Base-by-base conservation (phyloP, 768 basidiomycete genomes). In the Austroboletus festivus region DNA sequence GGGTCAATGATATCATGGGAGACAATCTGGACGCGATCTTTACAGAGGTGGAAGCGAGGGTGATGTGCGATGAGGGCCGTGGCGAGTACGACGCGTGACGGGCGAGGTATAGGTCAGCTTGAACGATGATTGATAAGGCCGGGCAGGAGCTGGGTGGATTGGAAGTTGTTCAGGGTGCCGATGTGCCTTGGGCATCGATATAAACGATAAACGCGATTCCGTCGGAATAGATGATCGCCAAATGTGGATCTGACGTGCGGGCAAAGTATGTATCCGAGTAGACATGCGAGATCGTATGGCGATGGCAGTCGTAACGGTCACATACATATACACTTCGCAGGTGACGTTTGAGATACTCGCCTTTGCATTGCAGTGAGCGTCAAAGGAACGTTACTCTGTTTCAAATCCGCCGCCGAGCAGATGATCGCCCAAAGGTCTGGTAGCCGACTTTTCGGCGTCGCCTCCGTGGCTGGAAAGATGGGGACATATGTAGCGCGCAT, bases 1-100 rank as follows among this genome's bases (percentile, higher is more conserved):
- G 69, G n/a, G 51, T 79, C 39, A 78, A 74, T 19, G 80, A 78
- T 49, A 57, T 76, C 33, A 47, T 54, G 28, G 28, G 41, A 11
- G 23, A 13, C 9, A 37, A 54, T 21, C 54, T 58, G 22, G 46
- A 41, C 3, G 15, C 13, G 1, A 37, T 58, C 38, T 13, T 12
- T 3, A 22, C 28, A 5, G 28, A 28, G 28, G 12, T 28, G 28
- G 28, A 19, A 28, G 28, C 7, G 28, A 28, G 12, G 28, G 28
- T 12, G 28, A 12, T 28, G n/a, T n/a, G n/a, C 28, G 28, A 28
- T 28, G 28, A 5, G 28, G 28, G n/a, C 13, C 6, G 9, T 15
- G n/a, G 35, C 35, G 20, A 3, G 33, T 4, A 47, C 47, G n/a
- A 4, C 50, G 52, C 22, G 53, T 56, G n/a, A 33, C 37, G 0